phyloP scores from a whole-genome alignment of 2,329 filamentous ascomycete species.

The Ascochyta pisi region DNA sequence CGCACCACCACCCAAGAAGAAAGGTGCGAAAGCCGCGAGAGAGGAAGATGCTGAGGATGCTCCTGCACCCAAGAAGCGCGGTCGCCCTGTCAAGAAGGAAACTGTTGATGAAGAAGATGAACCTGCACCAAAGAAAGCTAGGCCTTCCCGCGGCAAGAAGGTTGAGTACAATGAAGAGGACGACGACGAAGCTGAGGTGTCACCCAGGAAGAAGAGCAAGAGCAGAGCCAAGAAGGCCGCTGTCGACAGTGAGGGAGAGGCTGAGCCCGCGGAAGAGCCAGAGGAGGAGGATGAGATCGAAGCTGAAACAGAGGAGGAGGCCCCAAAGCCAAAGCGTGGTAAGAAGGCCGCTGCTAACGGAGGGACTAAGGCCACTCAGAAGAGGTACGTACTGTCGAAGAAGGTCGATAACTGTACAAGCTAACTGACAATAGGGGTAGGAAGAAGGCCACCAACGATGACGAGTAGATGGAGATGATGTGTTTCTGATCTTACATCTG shows the following conservation, averaged over 20 bases:
- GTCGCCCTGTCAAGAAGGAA: conserved; percentile 35
- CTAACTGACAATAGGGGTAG: conserved; percentile 29
- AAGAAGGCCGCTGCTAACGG: conserved; percentile 26
- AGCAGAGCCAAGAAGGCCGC: conserved; percentile 36
- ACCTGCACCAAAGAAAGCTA: conserved; percentile 42
- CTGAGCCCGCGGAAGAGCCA: conserved; percentile 15
- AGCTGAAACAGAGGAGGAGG: conserved; percentile 23
- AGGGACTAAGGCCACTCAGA: conserved; percentile 33
- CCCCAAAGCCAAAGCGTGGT: conserved; percentile 32
- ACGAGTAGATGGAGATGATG: conserved; percentile 21
- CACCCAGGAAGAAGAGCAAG: conserved; percentile 30
- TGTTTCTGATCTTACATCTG: background rate
- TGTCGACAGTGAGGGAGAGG: conserved; percentile 28
- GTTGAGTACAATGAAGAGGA: conserved; percentile 34
- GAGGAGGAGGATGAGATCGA: conserved; percentile 21
- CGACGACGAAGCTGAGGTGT: conserved; percentile 31
- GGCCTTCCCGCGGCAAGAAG: conserved; percentile 32
- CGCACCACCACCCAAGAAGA: conserved; percentile 37
- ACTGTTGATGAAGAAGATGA: conserved; percentile 37
- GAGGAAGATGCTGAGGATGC: conserved; percentile 36
- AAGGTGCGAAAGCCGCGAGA: conserved; percentile 8
- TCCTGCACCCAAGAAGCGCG: conserved; percentile 43
- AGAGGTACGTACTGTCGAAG: conserved; percentile 31
- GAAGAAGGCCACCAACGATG: conserved; percentile 30
- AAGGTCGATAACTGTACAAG: background rate